Evolutionary conservation across 306 rosid species (phyloP), one percentile per base, ranked within the genome.

Genomic region (Myrica gale): DNA sequence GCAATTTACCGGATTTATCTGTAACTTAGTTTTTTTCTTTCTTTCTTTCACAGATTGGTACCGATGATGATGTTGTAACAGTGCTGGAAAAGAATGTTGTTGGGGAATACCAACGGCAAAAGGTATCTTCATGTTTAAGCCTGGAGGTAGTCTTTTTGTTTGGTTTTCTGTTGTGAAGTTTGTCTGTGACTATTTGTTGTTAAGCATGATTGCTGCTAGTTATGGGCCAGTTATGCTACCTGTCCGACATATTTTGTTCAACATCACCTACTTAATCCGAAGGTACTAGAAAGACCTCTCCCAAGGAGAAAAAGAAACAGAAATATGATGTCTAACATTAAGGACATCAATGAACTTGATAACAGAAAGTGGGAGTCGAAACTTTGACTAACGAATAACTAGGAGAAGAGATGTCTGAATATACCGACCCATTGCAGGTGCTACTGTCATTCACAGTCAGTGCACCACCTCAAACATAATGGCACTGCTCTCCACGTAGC

Each of bases 31-130:
- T 47, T 52, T 53, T 45, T 61, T 73, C 26, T 73, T 78, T 76
- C 79, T n/a, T 45, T 69, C 39, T 73, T 78, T 76, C 79, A 73
- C 87, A 95, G 99, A 87, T 92, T 81, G 90, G 85, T 82, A 87
- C 84, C 3, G 91, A 84, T 78, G 83, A 83, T 62, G 91, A 86
- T 75, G 72, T 90, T 75, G 81, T 83, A 78, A 46, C 19, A 68
- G 79, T 90, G 90, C 81, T 95, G 87, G 92, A 92, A 89, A 85
- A 89, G 57, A 92, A 89, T 72, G 81, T 84, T 60, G 73, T 87
- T 71, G 69, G 83, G 71, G 93, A 92, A 78, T 93, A 95, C 79
- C 97, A 92, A 79, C 86, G 88, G 90, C 88, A 85, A 78, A 90
- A 92, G 99, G 99, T 95, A 78, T 65, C 60, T 41, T 37, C 71